Conservation (phyloP, 257 asterid genomes). For the Fraxinus americana region DNA sequence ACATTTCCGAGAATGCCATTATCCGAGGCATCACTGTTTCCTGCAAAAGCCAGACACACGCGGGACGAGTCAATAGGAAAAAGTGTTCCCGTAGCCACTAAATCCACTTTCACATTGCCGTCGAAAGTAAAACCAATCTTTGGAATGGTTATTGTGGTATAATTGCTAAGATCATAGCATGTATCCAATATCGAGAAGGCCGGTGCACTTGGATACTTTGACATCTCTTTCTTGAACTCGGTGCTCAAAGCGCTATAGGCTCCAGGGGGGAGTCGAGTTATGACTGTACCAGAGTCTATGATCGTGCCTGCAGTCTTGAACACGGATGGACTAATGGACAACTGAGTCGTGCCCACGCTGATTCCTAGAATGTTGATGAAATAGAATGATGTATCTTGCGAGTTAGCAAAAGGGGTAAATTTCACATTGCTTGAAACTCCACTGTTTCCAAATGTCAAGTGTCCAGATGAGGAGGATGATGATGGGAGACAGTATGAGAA, state of each 20-base stretch:
- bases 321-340: constrained; percentile 46
- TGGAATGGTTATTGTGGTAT: constrained; percentile 26
- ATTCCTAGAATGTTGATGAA: constrained; percentile 46
- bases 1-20: constrained; percentile 60
- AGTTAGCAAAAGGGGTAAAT: constrained; percentile 52
- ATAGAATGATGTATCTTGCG: constrained; percentile 44
- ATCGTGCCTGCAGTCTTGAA: constrained; percentile 54
- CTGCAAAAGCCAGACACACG: too few species aligned
- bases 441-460: constrained; percentile 61
- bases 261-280: constrained; percentile 62
- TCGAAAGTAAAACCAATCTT: too few species aligned
- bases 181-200: constrained; percentile 63
- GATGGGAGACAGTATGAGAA: constrained; percentile 86
- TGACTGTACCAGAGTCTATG: constrained; percentile 81
- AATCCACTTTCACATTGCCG: too few species aligned
- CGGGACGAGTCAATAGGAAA: too few species aligned
- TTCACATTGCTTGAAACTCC: constrained; percentile 19
- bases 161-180: constrained; percentile 55
- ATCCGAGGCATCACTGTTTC: constrained; percentile 26
- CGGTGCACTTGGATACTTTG: constrained; percentile 45
- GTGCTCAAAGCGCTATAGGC: constrained; percentile 51
- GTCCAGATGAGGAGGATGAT: constrained; percentile 54
- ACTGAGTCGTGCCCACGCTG: constrained; percentile 45
- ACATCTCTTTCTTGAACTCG: constrained; percentile 54
- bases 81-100: too few species aligned